Percentiles rank a stretch among this genome's conserved stretches.
These are phyloP conservation scores for Ophiostoma sp. DNA, from an alignment of 2,329 filamentous ascomycete genomes.

Conservation along the genomic window DNA sequence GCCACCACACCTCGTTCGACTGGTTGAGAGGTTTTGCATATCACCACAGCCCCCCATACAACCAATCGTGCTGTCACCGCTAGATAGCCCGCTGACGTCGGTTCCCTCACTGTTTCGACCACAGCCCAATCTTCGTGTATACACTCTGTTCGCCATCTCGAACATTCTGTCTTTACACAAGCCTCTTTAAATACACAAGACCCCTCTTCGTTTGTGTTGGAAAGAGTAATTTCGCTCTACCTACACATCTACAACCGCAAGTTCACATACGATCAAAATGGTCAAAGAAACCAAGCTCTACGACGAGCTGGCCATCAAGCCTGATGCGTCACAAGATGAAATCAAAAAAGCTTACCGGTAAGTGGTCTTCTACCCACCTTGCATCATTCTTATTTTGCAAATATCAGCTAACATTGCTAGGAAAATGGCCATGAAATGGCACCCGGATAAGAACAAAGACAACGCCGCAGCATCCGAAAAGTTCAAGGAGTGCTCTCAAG, in stretches of 20 bases:
- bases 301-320: constrained; percentile 73
- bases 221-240: neutral
- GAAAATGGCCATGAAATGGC: constrained; percentile 84
- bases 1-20: constrained; percentile 18
- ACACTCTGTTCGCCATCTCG: neutral
- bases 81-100: constrained; percentile 1
- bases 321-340: constrained; percentile 79
- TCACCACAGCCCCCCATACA: neutral
- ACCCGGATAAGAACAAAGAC: constrained; percentile 97
- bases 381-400: neutral
- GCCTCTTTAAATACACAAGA: neutral
- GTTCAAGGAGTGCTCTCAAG: constrained; percentile 97
- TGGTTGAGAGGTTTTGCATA: constrained; percentile 16
- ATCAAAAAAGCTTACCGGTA: constrained; percentile 96
- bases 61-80: constrained; percentile 14
- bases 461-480: constrained; percentile 80
- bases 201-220: neutral
- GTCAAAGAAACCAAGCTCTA: constrained; percentile 57
- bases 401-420: constrained; percentile 38
- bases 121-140: neutral
- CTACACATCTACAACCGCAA: neutral
- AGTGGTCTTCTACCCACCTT: constrained; percentile 29
- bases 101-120: neutral
- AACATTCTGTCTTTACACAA: neutral
- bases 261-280: constrained; percentile 28